A percentile compares a stretch with the other conserved stretches of the same genome.
Evolutionary conservation across 2,329 filamentous ascomycete species (phyloP).

Genomic region (Trichoderma sp.): DNA sequence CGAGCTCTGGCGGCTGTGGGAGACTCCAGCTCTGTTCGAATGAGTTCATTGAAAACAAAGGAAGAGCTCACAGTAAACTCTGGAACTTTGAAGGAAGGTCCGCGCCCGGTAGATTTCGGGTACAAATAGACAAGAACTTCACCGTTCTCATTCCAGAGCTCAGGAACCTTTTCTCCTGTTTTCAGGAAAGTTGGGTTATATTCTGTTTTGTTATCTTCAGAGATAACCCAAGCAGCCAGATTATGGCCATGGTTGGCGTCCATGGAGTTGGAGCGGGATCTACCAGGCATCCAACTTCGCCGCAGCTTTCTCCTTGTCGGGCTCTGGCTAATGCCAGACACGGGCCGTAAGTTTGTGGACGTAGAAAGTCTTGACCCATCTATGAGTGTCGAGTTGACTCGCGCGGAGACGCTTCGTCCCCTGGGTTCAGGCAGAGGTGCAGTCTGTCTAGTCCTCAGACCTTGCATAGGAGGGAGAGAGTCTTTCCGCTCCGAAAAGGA

Average conservation of each 20-base stretch:
- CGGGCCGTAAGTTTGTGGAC: slow-evolving; percentile 34
- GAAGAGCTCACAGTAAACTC: slow-evolving; percentile 57
- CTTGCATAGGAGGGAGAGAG: slow-evolving; percentile 25
- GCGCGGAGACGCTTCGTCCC: slow-evolving; percentile 51
- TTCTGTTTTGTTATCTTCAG: slow-evolving; percentile 52
- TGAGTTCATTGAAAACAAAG: slow-evolving; percentile 54
- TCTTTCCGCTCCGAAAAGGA: slow-evolving; percentile 35
- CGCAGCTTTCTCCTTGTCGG: slow-evolving; percentile 49
- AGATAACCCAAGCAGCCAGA: slow-evolving; percentile 56
- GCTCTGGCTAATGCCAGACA: slow-evolving; percentile 44
- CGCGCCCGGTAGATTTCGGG: slow-evolving; percentile 49
- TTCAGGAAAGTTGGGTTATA: slow-evolving; percentile 57
- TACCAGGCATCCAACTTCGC: slow-evolving; percentile 56
- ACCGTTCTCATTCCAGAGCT: slow-evolving; percentile 65
- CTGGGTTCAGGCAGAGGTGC: slow-evolving; percentile 42
- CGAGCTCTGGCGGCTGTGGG: slow-evolving; percentile 36
- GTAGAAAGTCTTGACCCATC: slow-evolving; percentile 37
- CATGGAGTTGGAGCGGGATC: slow-evolving; percentile 54
- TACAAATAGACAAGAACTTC: slow-evolving; percentile 60
- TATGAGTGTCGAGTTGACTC: slow-evolving; percentile 39
- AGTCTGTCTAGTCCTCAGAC: slow-evolving; percentile 30
- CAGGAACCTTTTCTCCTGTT: slow-evolving; percentile 62
- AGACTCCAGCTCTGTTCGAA: slow-evolving; percentile 47
- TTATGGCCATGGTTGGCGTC: slow-evolving; percentile 31
- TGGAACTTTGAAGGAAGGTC: slow-evolving; percentile 62